Percentiles rank a stretch among this genome's conserved stretches.
Evolutionary conservation across 176 grass and related monocot species (phyloP).

Genomic region (Chrysopogon serrulatus): DNA sequence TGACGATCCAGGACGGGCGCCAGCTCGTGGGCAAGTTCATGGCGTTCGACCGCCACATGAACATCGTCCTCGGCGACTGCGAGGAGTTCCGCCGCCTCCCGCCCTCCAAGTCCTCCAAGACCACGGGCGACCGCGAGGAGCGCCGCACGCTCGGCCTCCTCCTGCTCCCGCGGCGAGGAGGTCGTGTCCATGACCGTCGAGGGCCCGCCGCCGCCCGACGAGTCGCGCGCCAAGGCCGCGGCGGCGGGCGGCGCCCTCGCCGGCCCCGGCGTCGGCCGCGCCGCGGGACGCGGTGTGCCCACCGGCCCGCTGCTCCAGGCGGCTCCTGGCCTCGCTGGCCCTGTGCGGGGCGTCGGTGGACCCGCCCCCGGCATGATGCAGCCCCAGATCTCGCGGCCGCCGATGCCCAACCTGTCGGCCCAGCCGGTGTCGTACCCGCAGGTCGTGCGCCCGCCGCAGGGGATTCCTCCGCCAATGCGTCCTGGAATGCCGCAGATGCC

Average conservation of each 20-base stretch:
- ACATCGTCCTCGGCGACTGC: conserved; percentile 96
- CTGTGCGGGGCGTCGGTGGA: conserved; percentile 72
- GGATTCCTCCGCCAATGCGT: conserved; percentile 14
- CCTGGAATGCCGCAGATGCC: conserved; percentile 41
- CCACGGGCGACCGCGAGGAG: conserved; percentile 74
- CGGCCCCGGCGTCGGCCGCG: conserved; percentile 70
- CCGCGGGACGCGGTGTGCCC: conserved; percentile 65
- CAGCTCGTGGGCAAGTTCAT: conserved; percentile 99
- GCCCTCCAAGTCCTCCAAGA: conserved; percentile 77
- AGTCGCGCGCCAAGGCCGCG: conserved; percentile 79
- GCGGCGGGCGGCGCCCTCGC: conserved; percentile 43
- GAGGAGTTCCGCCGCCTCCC: conserved; percentile 98
- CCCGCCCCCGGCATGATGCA: conserved; percentile 96
- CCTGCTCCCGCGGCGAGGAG: conserved; percentile 88
- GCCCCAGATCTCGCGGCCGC: conserved; percentile 85
- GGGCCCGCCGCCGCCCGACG: conserved; percentile 89
- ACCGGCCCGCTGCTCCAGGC: conserved; percentile 84
- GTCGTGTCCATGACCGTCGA: conserved; percentile 98
- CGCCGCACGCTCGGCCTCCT: conserved; percentile 94
- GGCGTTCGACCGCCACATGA: conserved; percentile 99
- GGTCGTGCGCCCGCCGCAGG: conserved; percentile 62
- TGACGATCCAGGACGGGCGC: conserved; percentile 95
- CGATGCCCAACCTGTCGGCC: conserved; percentile 71
- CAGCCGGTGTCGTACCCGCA: conserved; percentile 77
- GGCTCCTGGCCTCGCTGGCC: conserved; percentile 75